Conservation (phyloP, 1,284 basidiomycete genomes). For the Meira miltonrushii region DNA sequence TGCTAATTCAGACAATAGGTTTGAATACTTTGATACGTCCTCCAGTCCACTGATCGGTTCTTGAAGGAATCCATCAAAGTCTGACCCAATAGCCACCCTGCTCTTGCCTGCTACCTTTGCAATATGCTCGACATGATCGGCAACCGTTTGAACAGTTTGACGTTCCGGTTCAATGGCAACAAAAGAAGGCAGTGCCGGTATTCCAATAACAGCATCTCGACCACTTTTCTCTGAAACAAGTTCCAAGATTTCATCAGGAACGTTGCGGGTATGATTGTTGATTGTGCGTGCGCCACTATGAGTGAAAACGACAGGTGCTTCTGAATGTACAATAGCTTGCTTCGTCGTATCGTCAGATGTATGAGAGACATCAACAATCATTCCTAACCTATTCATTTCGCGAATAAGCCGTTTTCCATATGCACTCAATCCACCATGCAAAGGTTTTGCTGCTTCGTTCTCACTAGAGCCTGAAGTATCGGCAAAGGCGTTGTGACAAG, state of each 20-base stretch:
- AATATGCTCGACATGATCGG: slow-evolving; percentile 24
- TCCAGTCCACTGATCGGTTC: slow-evolving; percentile 14
- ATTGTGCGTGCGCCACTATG: slow-evolving; percentile 43
- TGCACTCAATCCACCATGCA: slow-evolving; percentile 20
- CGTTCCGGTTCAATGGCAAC: slow-evolving; percentile 15
- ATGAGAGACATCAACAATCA: slow-evolving; percentile 45
- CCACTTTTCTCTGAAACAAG: slow-evolving; percentile 1
- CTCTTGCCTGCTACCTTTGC: slow-evolving; percentile 16
- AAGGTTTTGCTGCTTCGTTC: slow-evolving; percentile 4
- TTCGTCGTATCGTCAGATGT: slow-evolving; percentile 38
- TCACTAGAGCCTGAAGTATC: slow-evolving; percentile 16
- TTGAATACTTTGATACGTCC: slow-evolving; percentile 18
- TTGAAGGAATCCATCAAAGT: slow-evolving; percentile 20
- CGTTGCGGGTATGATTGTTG: slow-evolving; percentile 26
- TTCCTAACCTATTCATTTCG: slow-evolving; percentile 25
- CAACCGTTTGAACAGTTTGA: slow-evolving; percentile 15
- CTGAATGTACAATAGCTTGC: slow-evolving; percentile 29
- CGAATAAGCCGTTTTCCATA: slow-evolving; percentile 17
- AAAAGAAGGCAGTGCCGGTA: slow-evolving; percentile 9
- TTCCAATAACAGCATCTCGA: not conserved
- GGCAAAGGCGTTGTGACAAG: slow-evolving; percentile 27
- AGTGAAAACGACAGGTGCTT: slow-evolving; percentile 47
- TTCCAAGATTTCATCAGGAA: slow-evolving; percentile 21
- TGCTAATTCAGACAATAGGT: slow-evolving; percentile 12
- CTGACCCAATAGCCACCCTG: slow-evolving; percentile 19